Evolutionary conservation across 768 basidiomycete species (phyloP), one percentile per base, ranked within the genome.

Genomic region (Kwoniella shandongensis): DNA sequence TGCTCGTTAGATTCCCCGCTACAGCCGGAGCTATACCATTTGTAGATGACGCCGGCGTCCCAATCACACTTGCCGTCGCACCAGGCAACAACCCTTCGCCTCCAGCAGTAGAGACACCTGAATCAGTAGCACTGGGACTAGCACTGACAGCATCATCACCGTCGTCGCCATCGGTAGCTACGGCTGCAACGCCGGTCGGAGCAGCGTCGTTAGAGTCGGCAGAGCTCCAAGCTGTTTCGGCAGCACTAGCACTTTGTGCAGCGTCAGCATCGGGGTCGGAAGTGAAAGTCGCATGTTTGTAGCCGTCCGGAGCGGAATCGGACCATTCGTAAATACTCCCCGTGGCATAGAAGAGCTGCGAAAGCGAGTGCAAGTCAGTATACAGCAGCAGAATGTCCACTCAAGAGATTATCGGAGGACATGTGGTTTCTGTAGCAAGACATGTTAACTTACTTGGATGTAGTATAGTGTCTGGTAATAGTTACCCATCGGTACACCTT

Each of bases 281-380:
- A 23, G 10, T 25, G 26, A 54, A 51, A 3, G 52, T 44, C 4
- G 47, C 52, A 27, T 59, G 50, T 18, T 52, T 59, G 30, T 59
- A 48, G 25, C 51, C 46, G 29, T 51, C 47, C 4, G 59, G 38
- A 51, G 59, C 51, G 13, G 57, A 59, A 39, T 46, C 51, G 11
- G 59, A 25, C 47, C 45, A 52, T 50, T 61, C 59, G 49, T 61
- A 61, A 42, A 61, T 56, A 27, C 54, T 56, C 26, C 59, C 59
- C 13, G 59, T 61, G n/a, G 53, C 54, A 41, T 61, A 61, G 54
- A 61, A 61, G 22, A 61, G 32, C 59, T 61, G 38, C 17, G 6
- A 13, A 18, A 36, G 20, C 4, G 10, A 30, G 17, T 30, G 45
- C 20, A 44, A 6, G 8, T n/a, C n/a, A n/a, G n/a, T n/a, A n/a